Base-by-base conservation (phyloP, 495 filamentous ascomycete genomes). In the Aspergillus baeticus region DNA sequence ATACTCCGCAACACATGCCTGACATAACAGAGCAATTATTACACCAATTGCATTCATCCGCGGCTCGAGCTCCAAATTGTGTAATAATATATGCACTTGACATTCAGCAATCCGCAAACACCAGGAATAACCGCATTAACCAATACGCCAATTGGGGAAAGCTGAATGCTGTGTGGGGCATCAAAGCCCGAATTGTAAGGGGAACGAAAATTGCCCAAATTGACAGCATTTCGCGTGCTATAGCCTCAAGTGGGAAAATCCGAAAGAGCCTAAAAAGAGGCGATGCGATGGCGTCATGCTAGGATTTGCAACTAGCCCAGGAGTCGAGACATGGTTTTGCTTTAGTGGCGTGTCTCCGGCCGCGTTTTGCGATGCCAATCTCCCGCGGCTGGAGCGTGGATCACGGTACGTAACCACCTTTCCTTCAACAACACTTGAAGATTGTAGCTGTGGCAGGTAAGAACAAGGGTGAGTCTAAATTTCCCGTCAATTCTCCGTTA, bases 241-340 rank as follows among this genome's bases (percentile, higher is more conserved):
- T 17, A 18, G 38, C 8, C 33, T 36, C 11, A 21, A 48, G 22
- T 18, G 15, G 29, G 22, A 37, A 26, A 22, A 42, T 26, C 31
- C 20, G 23, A 26, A 47, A 53, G 10, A 11, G 11, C 48, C 36
- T n/a, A 41, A 31, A 20, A 49, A 44, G 57, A 50, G 58, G 55
- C 58, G 55, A 38, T 49, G 42, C 43, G 54, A 61, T 59, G 55
- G 60, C 63, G 63, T 63, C 57, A 66, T 66, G 55, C 36, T 29
- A 54, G 59, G 63, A 66, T 63, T 61, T 61, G 63, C 63, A 61
- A 52, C 63, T 63, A 63, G 59, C 54, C 50, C 56, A 59, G 62
- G 53, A 64, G 54, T 60, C 50, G 57, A 63, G 54, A 65, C 63
- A 65, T 60, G 57, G 58, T 51, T 55, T 56, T 65, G 58, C 58